phyloP scores from a whole-genome alignment of 805 yeast genomes.

The Sugiyamaella smithiae region DNA sequence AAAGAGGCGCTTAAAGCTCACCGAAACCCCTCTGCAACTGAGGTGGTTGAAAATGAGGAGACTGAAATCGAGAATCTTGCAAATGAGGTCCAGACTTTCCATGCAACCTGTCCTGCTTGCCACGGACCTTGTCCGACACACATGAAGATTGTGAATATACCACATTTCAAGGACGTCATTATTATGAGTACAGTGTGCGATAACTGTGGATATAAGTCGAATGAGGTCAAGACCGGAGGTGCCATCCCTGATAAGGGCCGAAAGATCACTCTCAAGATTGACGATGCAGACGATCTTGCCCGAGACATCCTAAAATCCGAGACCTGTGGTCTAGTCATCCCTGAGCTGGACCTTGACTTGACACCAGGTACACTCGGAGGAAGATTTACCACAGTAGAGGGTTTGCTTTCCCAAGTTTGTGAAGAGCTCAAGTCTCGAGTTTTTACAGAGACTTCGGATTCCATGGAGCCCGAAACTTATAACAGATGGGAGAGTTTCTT shows the following conservation, averaged over 20 bases:
- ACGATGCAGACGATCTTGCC: slow-evolving; percentile 88
- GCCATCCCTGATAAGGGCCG: slow-evolving; percentile 86
- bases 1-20: slow-evolving; percentile 26
- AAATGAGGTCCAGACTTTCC: slow-evolving; percentile 90
- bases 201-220: slow-evolving; percentile 90
- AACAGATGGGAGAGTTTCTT: slow-evolving; percentile 83
- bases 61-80: slow-evolving; percentile 80
- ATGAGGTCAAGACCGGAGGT: slow-evolving; percentile 98
- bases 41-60: slow-evolving; percentile 42
- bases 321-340: slow-evolving; percentile 80
- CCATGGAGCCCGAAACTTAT: slow-evolving; percentile 78
- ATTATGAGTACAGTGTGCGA: slow-evolving; percentile 94
- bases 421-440: slow-evolving; percentile 88
- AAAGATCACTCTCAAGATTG: slow-evolving; percentile 65
- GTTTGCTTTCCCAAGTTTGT: slow-evolving; percentile 79
- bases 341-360: slow-evolving; percentile 86
- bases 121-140: slow-evolving; percentile 80
- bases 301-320: slow-evolving; percentile 94
- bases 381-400: slow-evolving; percentile 95
- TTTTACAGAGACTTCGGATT: slow-evolving; percentile 80
- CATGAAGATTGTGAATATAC: slow-evolving; percentile 95
- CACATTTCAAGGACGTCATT: slow-evolving; percentile 96
- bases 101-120: slow-evolving; percentile 91
- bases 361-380: slow-evolving; percentile 98
- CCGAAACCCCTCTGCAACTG: slow-evolving; percentile 32